Evolutionary conservation across 164 flowering plant genomes (phyloP), one percentile per base, ranked within the genome.

Genomic region (Nymphaea colorata): DNA sequence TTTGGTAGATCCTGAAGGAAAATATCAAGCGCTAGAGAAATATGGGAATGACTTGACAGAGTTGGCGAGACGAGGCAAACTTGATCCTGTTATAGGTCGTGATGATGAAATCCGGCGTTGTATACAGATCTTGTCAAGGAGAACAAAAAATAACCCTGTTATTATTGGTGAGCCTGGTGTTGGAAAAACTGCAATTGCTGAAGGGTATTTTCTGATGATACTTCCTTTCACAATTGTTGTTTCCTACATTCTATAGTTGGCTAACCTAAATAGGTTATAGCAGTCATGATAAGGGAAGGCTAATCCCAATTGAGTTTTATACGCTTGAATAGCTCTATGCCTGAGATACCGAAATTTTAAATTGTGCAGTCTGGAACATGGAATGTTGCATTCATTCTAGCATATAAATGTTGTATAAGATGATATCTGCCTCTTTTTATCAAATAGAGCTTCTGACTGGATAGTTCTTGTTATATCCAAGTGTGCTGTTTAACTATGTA

Each of bases 81-180:
- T 95, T 71, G 99, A 95, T 79, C 99, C 99, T 69, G 98, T 95
- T 60, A 92, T 95, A 64, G 98, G 99, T 2, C 81, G 98, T 42
- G 99, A 95, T 85, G 98, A 95, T 83, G 99, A 95, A 80, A 95
- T 95, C 62, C 84, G 98, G 36, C 88, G 98, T 12, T 95, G 99
- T 71, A 87, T 95, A 75, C 99, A 92, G 74, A 95, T 92, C 70
- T 81, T 92, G 71, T 83, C 82, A 2, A 80, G 99, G 74, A 82
- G 98, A 74, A 95, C 97, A 59, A 95, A 95, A 79, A 95, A 95
- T 65, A 95, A 95, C 76, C 98, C 98, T 70, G 97, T 95, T 44
- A 92, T 92, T 43, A 92, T 95, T 76, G 99, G 98, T 68, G 99
- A 95, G 76, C 99, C 99, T 73, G 99, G 99, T 64, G 99, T 95